Base-by-base conservation (phyloP, 768 basidiomycete genomes). In the Tulasnella sp. region DNA sequence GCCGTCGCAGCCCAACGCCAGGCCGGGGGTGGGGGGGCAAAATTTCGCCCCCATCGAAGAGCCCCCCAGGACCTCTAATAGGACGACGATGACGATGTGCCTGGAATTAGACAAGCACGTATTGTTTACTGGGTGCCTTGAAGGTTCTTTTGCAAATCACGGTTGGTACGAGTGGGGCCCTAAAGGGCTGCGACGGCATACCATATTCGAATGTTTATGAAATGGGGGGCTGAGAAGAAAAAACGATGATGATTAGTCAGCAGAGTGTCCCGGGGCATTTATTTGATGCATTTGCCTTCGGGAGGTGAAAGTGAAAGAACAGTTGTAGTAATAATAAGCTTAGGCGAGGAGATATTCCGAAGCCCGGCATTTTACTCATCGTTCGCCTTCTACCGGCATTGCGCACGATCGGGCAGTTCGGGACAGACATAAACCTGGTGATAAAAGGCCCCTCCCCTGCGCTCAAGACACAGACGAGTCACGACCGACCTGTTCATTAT, bases 61-160 rank as follows among this genome's bases (percentile, higher is more conserved):
- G 29, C 29, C 15, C 55, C 1, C 11, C 3, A n/a, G 55, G 61
- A 29, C 61, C n/a, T 0, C 11, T 23, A n/a, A n/a, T n/a, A 29
- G 11, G 57, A 61, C n/a, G 57, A 61, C 57, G 57, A 61, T n/a
- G 57, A 26, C n/a, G 57, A 26, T n/a, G 61, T 67, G 61, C 61
- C 61, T 67, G 61, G 9, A 13, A 23, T 35, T 35, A 67, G 61
- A 35, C 61, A 67, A 67, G 32, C 61, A 9, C 26, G 61, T 26
- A 26, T 67, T 67, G 61, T 67, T 67, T 67, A 67, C 26, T 1
- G 23, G 29, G 61, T 29, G 61, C 29, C 26, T 15, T 16, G 61
- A 13, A 26, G 5, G 15, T 44, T 16, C 11, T 44, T n/a, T 35
- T 7, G 61, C n/a, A n/a, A 23, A 26, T 26, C 11, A 29, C n/a